Evolutionary conservation across 2,329 filamentous ascomycete species (phyloP), one percentile per base, ranked within the genome.

Genomic region (Colletotrichum lupini): DNA sequence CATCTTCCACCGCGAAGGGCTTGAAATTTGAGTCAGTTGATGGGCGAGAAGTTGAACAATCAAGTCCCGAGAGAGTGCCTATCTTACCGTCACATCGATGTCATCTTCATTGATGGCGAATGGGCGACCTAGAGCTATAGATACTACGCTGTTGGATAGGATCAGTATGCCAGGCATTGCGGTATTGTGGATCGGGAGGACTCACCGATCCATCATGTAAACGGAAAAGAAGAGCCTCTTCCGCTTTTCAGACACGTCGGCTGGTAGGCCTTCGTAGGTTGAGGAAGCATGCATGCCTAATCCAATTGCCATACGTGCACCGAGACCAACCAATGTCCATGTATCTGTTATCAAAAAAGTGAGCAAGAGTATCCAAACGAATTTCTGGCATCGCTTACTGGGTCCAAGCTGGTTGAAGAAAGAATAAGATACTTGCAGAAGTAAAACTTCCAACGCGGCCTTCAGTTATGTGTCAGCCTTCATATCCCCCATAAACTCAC

Each of bases 361-460:
- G 32, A 24, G 11, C 49, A 57, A 59, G 57, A 24, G 6, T 6
- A 6, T 14, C 5, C 8, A 24, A 19, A 8, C 53, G 14, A 58
- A 56, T 19, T 22, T 26, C 46, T 24, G 5, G 9, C 9, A 12
- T n/a, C 1, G 80, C 80, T 60, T 76, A 85, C 83, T 86, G 52
- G 85, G 85, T 1, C 85, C 85, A 3, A 86, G 75, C 58, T 85
- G 83, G 62, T 86, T 87, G 77, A 87, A 87, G 68, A 87, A 86
- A 0, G 85, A 86, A 61, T 85, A 87, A 0, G 85, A 86, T 0
- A 87, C 84, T 65, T 87, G 85, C 1, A 87, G 79, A 77, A 84
- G 83, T 37, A 86, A 77, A 4, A 82, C 83, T 57, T 86, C 84
- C 8, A 87, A 72, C 0, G 83, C 83, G n/a, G 82, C 79, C 81